Evolutionary conservation across 768 basidiomycete genomes (phyloP).

Genomic region (Tricholoma sp.): DNA sequence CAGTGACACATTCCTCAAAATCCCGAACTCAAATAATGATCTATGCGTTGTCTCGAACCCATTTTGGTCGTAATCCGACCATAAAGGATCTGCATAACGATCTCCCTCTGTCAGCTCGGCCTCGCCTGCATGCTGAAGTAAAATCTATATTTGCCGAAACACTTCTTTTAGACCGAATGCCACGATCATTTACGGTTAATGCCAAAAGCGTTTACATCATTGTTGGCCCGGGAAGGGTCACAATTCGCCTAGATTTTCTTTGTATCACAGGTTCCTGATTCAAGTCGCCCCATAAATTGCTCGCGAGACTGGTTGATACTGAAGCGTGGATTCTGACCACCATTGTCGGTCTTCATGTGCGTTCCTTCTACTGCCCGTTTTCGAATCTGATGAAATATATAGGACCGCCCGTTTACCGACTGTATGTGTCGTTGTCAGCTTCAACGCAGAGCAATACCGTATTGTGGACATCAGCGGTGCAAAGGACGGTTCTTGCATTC

Average conservation of each 20-base stretch:
- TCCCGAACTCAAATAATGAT: background rate
- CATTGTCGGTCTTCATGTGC: background rate
- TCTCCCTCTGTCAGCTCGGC: constrained; percentile 5
- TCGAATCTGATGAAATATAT: background rate
- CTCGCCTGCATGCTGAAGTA: constrained; percentile 8
- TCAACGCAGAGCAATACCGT: constrained; percentile 45
- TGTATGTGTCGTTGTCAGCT: constrained; percentile 42
- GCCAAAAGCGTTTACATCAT: constrained; percentile 16
- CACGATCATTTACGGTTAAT: constrained; percentile 15
- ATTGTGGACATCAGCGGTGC: constrained; percentile 46
- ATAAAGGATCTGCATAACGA: constrained; percentile 17
- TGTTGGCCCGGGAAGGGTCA: constrained; percentile 13
- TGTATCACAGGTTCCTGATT: constrained; percentile 17
- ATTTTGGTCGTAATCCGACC: constrained; percentile 23
- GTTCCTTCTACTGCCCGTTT: background rate
- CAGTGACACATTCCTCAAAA: background rate
- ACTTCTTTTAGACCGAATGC: constrained; percentile 8
- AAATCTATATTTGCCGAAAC: constrained; percentile 13
- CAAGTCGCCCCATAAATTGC: constrained; percentile 11
- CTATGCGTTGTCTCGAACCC: constrained; percentile 26
- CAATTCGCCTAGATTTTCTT: constrained; percentile 6
- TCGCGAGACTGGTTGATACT: background rate
- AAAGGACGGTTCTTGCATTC: constrained; percentile 37
- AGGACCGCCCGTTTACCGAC: constrained; percentile 25
- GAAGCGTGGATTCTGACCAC: constrained; percentile 12